Evolutionary conservation across 306 rosid genomes (phyloP).

Genomic region (Vachellia pachyceras): DNA sequence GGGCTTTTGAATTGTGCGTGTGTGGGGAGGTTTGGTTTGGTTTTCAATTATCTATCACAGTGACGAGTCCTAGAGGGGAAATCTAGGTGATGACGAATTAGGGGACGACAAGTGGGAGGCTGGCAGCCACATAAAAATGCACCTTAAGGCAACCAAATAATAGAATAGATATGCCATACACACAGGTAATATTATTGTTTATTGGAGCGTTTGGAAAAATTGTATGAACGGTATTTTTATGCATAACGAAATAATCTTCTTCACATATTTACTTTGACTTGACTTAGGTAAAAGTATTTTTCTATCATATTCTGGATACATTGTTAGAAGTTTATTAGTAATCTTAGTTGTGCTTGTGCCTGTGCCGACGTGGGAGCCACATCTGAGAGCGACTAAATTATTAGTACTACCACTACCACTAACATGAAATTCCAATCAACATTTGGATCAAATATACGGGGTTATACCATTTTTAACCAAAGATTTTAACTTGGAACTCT

Average conservation of each 20-base stretch:
- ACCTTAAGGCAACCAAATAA: background rate
- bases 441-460: too few species aligned
- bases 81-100: conserved; percentile 45
- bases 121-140: conserved; percentile 38
- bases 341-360: conserved; percentile 25
- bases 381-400: background rate
- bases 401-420: too few species aligned
- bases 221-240: too few species aligned
- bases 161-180: background rate
- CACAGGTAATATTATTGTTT: background rate
- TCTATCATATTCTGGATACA: too few species aligned
- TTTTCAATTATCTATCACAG: conserved; percentile 25
- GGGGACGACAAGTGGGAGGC: conserved; percentile 39
- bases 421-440: background rate
- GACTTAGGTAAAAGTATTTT: too few species aligned
- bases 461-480: too few species aligned
- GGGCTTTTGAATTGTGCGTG: background rate
- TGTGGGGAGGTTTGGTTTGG: background rate
- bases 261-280: too few species aligned
- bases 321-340: too few species aligned
- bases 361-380: conserved; percentile 52
- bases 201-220: too few species aligned
- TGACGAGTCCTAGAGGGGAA: conserved; percentile 39
- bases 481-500: too few species aligned
- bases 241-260: too few species aligned